These are phyloP conservation scores for Epichloe scottii DNA, from an alignment of 2,329 filamentous ascomycete species.

Conservation along the genomic window DNA sequence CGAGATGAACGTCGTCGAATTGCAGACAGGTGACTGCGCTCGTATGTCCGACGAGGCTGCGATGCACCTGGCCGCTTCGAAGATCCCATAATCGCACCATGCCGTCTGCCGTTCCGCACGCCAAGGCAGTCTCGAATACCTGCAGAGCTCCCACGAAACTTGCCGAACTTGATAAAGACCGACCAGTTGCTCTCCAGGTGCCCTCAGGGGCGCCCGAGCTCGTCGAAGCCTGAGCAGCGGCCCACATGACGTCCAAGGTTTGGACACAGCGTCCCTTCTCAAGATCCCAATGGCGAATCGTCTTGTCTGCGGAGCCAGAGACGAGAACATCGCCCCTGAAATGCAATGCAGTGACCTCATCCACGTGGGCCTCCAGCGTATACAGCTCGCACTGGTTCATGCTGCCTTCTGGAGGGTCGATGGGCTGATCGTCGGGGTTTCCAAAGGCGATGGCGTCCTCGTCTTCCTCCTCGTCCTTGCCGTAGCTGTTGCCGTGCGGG, in stretches of 20 bases:
- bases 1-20: constrained; percentile 89
- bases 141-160: constrained; percentile 93
- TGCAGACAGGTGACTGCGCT: constrained; percentile 88
- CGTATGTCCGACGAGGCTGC: constrained; percentile 89
- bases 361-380: constrained; percentile 79
- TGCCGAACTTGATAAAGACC: constrained; percentile 50
- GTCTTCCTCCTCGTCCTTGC: constrained; percentile 46
- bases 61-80: constrained; percentile 89
- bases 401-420: constrained; percentile 63
- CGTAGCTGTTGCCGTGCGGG: constrained; percentile 49
- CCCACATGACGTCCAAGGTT: constrained; percentile 96
- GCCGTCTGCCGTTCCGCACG: constrained; percentile 91
- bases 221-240: constrained; percentile 76
- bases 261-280: constrained; percentile 96
- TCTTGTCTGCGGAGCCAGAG: constrained; percentile 95
- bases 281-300: constrained; percentile 91
- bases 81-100: constrained; percentile 97
- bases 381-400: constrained; percentile 87
- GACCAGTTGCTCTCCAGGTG: constrained; percentile 61
- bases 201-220: constrained; percentile 49
- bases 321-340: constrained; percentile 83
- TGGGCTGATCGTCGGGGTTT: constrained; percentile 52
- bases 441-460: constrained; percentile 62
- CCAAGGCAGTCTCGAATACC: constrained; percentile 89
- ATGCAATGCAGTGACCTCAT: constrained; percentile 86